These are phyloP conservation scores for Endocalyx cinctus DNA, from an alignment of 2,329 filamentous ascomycete genomes.

Conservation along the genomic window DNA sequence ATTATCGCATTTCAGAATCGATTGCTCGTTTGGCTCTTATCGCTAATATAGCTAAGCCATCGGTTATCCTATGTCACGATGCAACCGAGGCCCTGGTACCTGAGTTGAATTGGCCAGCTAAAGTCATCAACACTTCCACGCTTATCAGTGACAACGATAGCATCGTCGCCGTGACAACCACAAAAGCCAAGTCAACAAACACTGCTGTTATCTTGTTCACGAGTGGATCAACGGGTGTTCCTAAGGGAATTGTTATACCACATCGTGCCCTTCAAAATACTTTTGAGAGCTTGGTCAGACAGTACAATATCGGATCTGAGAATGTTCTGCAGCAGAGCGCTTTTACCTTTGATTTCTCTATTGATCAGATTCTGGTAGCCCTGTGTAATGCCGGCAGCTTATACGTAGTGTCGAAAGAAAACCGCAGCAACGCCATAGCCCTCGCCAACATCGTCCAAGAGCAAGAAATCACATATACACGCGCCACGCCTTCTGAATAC, in stretches of 20 bases:
- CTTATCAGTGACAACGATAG: neutral
- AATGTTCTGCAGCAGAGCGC: conserved; percentile 34
- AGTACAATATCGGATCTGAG: conserved; percentile 14
- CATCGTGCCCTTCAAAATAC: conserved; percentile 24
- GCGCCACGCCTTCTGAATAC: conserved; percentile 38
- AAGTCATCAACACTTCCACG: neutral
- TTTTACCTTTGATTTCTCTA: conserved; percentile 36
- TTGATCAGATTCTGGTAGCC: conserved; percentile 31
- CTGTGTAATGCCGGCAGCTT: conserved; percentile 33
- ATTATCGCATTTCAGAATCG: conserved; percentile 21
- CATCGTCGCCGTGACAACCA: neutral
- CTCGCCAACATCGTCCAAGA: conserved; percentile 31
- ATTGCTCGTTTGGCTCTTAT: conserved; percentile 6
- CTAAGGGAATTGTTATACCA: conserved; percentile 30
- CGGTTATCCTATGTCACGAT: conserved; percentile 3
- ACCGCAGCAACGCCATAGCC: conserved; percentile 28
- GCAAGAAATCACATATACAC: conserved; percentile 28
- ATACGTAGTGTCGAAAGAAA: conserved; percentile 25
- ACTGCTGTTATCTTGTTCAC: conserved; percentile 20
- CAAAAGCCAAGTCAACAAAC: neutral
- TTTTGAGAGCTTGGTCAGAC: conserved; percentile 14
- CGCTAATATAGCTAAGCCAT: conserved; percentile 1
- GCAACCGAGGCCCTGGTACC: conserved; percentile 1
- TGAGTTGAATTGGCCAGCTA: neutral
- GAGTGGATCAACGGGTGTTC: conserved; percentile 17